phyloP scores from a whole-genome alignment of 495 filamentous ascomycete genomes.

The Trichoderma erinaceum region DNA sequence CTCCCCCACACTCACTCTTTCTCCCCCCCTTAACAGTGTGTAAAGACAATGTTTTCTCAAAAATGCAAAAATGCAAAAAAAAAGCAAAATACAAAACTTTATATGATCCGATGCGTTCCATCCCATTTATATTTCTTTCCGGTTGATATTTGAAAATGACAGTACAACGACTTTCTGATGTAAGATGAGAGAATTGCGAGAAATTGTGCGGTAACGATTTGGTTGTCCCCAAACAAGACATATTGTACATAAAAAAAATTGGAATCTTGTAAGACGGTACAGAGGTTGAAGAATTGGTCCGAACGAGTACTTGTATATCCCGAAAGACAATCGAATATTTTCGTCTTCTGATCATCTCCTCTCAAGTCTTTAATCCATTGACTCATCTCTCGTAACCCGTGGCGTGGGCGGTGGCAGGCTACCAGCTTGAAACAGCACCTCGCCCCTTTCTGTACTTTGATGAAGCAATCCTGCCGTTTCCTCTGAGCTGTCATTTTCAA shows the following conservation, averaged over 20 bases:
- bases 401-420: neutral
- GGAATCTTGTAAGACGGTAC: too few relatives aligned
- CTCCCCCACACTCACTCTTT: neutral
- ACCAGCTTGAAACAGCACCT: constrained; percentile 19
- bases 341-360: too few relatives aligned
- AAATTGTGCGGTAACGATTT: neutral
- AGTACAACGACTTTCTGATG: neutral
- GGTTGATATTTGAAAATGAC: neutral
- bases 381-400: neutral
- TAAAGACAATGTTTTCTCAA: neutral
- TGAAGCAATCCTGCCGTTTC: constrained; percentile 26
- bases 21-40: neutral
- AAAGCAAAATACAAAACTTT: constrained; percentile 16
- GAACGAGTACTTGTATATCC: too few relatives aligned
- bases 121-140: neutral
- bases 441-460: constrained; percentile 20
- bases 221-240: neutral
- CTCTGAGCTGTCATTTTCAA: constrained; percentile 20
- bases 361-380: neutral
- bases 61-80: constrained; percentile 7
- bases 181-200: neutral
- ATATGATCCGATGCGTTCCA: neutral
- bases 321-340: too few relatives aligned
- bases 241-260: neutral
- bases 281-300: too few relatives aligned